Evolutionary conservation across 2,329 filamentous ascomycete species (phyloP).

Genomic region (Aspergillus sp.): DNA sequence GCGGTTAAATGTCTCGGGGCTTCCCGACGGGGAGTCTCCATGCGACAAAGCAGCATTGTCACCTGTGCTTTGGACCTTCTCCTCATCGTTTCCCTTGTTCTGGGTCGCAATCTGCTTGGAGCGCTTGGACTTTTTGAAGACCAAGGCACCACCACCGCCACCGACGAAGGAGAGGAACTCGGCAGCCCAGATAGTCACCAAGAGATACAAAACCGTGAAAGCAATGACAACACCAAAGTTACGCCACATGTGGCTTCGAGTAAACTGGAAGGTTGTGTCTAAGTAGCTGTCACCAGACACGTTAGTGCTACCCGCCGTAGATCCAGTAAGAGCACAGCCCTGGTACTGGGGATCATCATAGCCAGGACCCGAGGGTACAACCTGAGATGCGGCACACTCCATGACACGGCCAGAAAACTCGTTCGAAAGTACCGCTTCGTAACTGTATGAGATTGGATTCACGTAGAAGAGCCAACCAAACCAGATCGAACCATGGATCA

Average conservation of each 20-base stretch:
- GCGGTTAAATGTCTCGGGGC: conserved; percentile 30
- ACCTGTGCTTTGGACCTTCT: conserved; percentile 42
- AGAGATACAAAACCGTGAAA: conserved; percentile 68
- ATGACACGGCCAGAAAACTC: conserved; percentile 58
- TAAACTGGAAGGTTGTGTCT: conserved; percentile 52
- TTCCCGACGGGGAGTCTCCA: conserved; percentile 20
- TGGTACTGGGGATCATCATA: conserved; percentile 53
- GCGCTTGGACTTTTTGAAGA: conserved; percentile 66
- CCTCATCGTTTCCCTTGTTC: conserved; percentile 50
- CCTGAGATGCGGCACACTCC: conserved; percentile 54
- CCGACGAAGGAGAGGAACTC: conserved; percentile 62
- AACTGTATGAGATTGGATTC: conserved; percentile 56
- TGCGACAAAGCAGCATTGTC: conserved; percentile 24
- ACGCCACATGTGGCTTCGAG: conserved; percentile 58
- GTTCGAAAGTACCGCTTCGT: conserved; percentile 64
- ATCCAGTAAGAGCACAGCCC: conserved; percentile 60
- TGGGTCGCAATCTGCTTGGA: conserved; percentile 51
- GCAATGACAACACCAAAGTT: conserved; percentile 76
- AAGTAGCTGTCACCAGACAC: conserved; percentile 55
- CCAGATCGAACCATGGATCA: conserved; percentile 59
- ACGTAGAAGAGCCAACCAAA: conserved; percentile 60
- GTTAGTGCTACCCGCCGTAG: conserved; percentile 44
- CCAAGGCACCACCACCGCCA: conserved; percentile 61
- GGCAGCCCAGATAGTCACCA: conserved; percentile 65
- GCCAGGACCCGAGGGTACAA: conserved; percentile 57